Percentiles rank a stretch among this genome's conserved stretches.
These are phyloP conservation scores for Gracilaria caudata DNA, from an alignment of 23 red algal genomes.

Conservation along the genomic window DNA sequence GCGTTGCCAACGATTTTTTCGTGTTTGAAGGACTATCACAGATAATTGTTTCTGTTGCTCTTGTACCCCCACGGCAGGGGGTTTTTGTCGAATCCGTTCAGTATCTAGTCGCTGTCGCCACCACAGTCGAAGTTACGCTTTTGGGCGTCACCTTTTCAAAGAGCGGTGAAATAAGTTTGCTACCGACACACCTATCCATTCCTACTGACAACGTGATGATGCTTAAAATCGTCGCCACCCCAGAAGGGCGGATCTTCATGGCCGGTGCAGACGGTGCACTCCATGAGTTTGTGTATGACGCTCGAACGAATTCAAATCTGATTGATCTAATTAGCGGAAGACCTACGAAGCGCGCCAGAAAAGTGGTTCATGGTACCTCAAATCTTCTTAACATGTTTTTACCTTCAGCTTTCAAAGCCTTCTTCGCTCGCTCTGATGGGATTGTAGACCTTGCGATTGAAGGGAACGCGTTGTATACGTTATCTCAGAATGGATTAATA, in stretches of 20 bases:
- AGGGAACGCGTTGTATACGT: slow-evolving; percentile 72
- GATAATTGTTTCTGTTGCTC: slow-evolving; percentile 83
- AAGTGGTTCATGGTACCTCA: slow-evolving; percentile 60
- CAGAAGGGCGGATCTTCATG: slow-evolving; percentile 88
- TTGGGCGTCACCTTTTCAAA: slow-evolving; percentile 73
- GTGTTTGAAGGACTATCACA: slow-evolving; percentile 86
- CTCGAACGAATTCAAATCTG: slow-evolving; percentile 21
- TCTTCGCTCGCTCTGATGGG: slow-evolving; percentile 64
- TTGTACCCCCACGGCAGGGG: slow-evolving; percentile 71
- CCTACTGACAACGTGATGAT: slow-evolving; percentile 81
- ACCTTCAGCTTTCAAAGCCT: slow-evolving; percentile 48
- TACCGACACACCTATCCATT: slow-evolving; percentile 84
- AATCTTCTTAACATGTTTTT: slow-evolving; percentile 25
- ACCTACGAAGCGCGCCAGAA: slow-evolving; percentile 49
- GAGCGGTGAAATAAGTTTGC: slow-evolving; percentile 47
- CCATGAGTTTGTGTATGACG: slow-evolving; percentile 85
- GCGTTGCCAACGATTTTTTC: slow-evolving; percentile 58
- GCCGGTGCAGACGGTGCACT: slow-evolving; percentile 85
- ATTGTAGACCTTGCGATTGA: slow-evolving; percentile 79
- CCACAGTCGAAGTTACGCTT: slow-evolving; percentile 76
- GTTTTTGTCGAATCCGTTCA: slow-evolving; percentile 85
- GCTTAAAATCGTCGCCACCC: slow-evolving; percentile 74
- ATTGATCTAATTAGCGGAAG: slow-evolving; percentile 48
- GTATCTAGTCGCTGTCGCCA: slow-evolving; percentile 83
- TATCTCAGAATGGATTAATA: slow-evolving; percentile 69